Evolutionary conservation across 441 rosid species (phyloP).

Genomic region (Pelargonium australe): DNA sequence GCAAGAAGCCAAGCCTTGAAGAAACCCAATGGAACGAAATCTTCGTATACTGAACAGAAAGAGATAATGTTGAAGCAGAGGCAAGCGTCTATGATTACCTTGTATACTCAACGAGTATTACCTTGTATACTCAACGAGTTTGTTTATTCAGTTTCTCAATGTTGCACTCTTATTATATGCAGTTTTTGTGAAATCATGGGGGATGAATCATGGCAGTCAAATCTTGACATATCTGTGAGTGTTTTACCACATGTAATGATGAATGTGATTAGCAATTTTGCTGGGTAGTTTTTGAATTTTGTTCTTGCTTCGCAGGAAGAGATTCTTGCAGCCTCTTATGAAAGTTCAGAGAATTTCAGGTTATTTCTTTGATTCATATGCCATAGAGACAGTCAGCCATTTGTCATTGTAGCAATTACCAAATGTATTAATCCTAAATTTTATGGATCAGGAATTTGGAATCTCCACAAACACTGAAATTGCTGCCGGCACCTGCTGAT

Average conservation of each 20-base stretch:
- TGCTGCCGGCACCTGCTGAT: slow-evolving; percentile 65
- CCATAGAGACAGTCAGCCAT: neutral
- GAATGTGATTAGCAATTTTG: slow-evolving; percentile 15
- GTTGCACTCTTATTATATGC: slow-evolving; percentile 31
- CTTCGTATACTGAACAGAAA: slow-evolving; percentile 50
- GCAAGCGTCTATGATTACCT: slow-evolving; percentile 39
- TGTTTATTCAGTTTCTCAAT: slow-evolving; percentile 28
- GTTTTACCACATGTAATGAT: slow-evolving; percentile 9
- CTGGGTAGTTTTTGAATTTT: slow-evolving; percentile 18
- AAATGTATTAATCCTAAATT: slow-evolving; percentile 21
- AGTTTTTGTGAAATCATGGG: slow-evolving; percentile 82
- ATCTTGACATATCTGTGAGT: slow-evolving; percentile 52
- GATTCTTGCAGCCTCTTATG: slow-evolving; percentile 43
- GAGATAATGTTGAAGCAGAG: slow-evolving; percentile 76
- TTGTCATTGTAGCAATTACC: slow-evolving; percentile 12
- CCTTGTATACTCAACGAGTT: slow-evolving; percentile 2
- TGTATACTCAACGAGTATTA: slow-evolving; percentile 8
- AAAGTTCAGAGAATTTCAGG: slow-evolving; percentile 55
- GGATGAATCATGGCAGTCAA: slow-evolving; percentile 51
- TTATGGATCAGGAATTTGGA: slow-evolving; percentile 55
- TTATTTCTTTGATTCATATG: slow-evolving; percentile 14
- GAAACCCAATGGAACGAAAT: slow-evolving; percentile 58
- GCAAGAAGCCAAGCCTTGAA: slow-evolving; percentile 66
- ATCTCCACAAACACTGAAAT: slow-evolving; percentile 56
- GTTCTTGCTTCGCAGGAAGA: slow-evolving; percentile 49